Evolutionary conservation across 2,329 filamentous ascomycete genomes (phyloP).

Genomic region (Talaromyces sp.): DNA sequence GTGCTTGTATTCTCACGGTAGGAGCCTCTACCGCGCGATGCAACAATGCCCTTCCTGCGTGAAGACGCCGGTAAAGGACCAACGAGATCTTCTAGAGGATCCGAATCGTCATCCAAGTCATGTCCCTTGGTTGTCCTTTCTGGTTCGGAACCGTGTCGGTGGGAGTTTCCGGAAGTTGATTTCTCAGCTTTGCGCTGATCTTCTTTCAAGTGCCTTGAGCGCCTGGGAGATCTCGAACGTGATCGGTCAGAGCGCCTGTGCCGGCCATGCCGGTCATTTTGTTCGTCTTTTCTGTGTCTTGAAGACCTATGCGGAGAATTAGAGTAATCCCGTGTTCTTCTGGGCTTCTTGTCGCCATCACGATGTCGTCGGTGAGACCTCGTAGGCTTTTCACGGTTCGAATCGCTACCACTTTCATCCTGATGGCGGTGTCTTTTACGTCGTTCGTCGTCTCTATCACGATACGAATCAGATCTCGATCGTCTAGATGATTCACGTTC

Average conservation of each 20-base stretch:
- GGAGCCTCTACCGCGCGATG: slow-evolving; percentile 67
- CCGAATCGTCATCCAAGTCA: slow-evolving; percentile 46
- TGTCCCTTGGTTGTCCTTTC: slow-evolving; percentile 1
- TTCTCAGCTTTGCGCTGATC: neutral
- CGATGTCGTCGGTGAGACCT: slow-evolving; percentile 6
- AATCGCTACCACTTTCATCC: slow-evolving; percentile 10
- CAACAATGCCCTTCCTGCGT: slow-evolving; percentile 40
- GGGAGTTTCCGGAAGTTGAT: neutral
- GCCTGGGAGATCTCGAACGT: slow-evolving; percentile 15
- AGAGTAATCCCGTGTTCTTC: slow-evolving; percentile 18
- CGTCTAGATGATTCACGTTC: slow-evolving; percentile 23
- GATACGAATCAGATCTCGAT: slow-evolving; percentile 19
- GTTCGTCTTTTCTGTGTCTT: slow-evolving; percentile 6
- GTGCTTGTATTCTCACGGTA: slow-evolving; percentile 54
- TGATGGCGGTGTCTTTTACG: slow-evolving; percentile 12
- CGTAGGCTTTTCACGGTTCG: neutral
- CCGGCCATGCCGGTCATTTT: slow-evolving; percentile 14
- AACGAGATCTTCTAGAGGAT: slow-evolving; percentile 71
- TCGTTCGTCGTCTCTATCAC: slow-evolving; percentile 16
- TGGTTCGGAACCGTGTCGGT: neutral
- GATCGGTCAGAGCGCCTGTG: slow-evolving; percentile 15
- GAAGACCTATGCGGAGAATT: slow-evolving; percentile 21
- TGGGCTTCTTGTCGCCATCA: slow-evolving; percentile 4
- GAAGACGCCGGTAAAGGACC: slow-evolving; percentile 60
- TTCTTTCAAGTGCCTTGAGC: neutral